A percentile compares a stretch with the other conserved stretches of the same genome.
phyloP scores from a whole-genome alignment of 2,329 filamentous ascomycete genomes.

The Colletotrichum abscissum region DNA sequence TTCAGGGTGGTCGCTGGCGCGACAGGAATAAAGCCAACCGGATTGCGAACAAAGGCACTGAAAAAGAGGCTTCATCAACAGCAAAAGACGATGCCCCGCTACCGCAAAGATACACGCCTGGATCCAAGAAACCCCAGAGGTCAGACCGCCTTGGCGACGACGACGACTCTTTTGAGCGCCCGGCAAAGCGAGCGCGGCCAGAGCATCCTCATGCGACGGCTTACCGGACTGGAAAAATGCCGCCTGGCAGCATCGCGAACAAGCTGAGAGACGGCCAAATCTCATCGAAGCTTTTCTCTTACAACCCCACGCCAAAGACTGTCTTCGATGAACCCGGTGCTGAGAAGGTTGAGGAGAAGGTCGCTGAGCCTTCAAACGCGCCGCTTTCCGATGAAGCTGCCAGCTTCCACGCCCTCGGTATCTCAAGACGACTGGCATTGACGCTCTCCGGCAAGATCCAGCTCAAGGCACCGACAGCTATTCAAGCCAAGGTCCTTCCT shows the following conservation, averaged over 20 bases:
- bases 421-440: slow-evolving; percentile 82
- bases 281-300: slow-evolving; percentile 92
- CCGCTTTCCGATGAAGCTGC: slow-evolving; percentile 85
- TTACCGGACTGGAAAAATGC: slow-evolving; percentile 49
- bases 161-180: slow-evolving; percentile 45
- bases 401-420: slow-evolving; percentile 86
- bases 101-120: slow-evolving; percentile 23
- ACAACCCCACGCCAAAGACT: slow-evolving; percentile 81
- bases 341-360: slow-evolving; percentile 54
- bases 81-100: slow-evolving; percentile 36
- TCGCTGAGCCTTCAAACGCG: slow-evolving; percentile 86
- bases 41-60: slow-evolving; percentile 50
- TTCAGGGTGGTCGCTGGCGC: slow-evolving; percentile 94
- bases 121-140: slow-evolving; percentile 28
- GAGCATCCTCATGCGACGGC: slow-evolving; percentile 43
- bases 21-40: slow-evolving; percentile 87
- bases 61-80: slow-evolving; percentile 43
- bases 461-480: slow-evolving; percentile 91
- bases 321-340: slow-evolving; percentile 62
- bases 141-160: slow-evolving; percentile 42
- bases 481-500: slow-evolving; percentile 89
- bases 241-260: slow-evolving; percentile 46
- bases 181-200: slow-evolving; percentile 59
- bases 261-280: slow-evolving; percentile 62
- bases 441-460: slow-evolving; percentile 88